A percentile compares a stretch with the other conserved stretches of the same genome.
Conservation (phyloP, 1,284 basidiomycete species). For the Cutaneotrichosporon cyanovorans region DNA sequence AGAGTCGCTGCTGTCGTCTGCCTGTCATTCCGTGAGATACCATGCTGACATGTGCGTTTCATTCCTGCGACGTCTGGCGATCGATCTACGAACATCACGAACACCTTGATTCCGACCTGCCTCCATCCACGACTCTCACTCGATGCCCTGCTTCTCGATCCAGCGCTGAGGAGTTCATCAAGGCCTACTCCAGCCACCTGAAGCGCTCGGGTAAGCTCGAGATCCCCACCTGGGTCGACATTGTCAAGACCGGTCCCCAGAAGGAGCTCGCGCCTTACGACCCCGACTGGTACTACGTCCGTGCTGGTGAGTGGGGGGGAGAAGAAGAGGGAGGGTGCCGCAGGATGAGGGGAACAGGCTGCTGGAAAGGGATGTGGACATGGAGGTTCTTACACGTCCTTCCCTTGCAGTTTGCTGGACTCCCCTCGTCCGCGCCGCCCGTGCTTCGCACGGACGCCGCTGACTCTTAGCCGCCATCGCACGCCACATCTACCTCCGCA, state of each 20-base stretch:
- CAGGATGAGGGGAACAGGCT: not conserved
- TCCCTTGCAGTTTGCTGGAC: no score
- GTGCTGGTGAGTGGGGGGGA: constrained; percentile 60
- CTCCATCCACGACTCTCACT: no score
- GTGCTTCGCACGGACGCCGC: not conserved
- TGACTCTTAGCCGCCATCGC: constrained; percentile 72
- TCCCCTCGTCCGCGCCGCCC: no score
- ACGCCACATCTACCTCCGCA: constrained; percentile 99
- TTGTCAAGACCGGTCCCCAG: constrained; percentile 96
- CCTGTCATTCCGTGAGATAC: no score
- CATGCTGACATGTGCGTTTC: no score
- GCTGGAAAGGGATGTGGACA: not conserved
- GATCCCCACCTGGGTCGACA: constrained; percentile 97
- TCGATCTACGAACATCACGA: no score
- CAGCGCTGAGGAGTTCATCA: constrained; percentile 61
- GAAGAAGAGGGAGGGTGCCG: not conserved
- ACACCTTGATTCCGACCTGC: no score
- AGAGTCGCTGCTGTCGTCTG: no score
- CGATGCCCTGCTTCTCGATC: not conserved
- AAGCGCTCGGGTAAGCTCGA: constrained; percentile 69
- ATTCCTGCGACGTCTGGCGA: no score
- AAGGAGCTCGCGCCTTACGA: constrained; percentile 99
- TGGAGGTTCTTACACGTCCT: no score
- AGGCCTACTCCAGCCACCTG: constrained; percentile 74
- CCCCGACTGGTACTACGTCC: constrained; percentile 99